Base-by-base conservation (phyloP, 192 early-diverging fungal species). In the Coemansia sp. region DNA sequence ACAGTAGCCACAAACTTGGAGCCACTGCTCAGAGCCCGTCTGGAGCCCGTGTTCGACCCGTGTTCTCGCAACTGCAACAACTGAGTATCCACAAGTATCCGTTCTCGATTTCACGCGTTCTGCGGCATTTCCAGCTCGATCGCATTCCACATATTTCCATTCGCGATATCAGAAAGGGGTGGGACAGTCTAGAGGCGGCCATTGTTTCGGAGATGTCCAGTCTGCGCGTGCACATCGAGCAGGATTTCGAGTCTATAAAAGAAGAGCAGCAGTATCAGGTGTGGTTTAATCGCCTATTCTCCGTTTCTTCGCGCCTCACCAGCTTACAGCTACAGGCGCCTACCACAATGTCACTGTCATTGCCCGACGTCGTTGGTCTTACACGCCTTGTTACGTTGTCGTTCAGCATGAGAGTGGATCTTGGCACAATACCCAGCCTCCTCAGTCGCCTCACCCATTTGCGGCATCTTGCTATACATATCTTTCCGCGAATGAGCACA, bases 231-330 rank as follows among this genome's bases (percentile, higher is more conserved):
- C 63, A 76, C 24, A 49, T 81, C n/a, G 12, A 61, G 4, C 42
- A 18, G 3, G 22, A 29, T 1, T 22, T 44, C 41, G 65, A 18
- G 38, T 42, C 24, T 1, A 54, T 52, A 33, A 6, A 62, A n/a
- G 52, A 67, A 5, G 74, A 71, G 43, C 51, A 61, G 33, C 41
- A 40, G 15, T 81, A 74, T 60, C 79, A 74, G 42, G 29, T 51
- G 13, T 81, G 79, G 79, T 34, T 81, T 13, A 81, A 81, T 29
- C 67, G 71, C 42, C 18, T 81, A 36, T 81, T 81, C 46, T 76
- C 79, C 0, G 66, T 76, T 4, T 57, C 65, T 5, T 76, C 79
- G 18, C 42, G 43, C 13, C 64, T 78, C 63, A 63, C 65, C 36
- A 74, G 63, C 41, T 59, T 81, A 29, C 72, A 71, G 12, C 79